Percentiles rank a stretch among this genome's conserved stretches.
These are phyloP conservation scores for Scytalidium lignicola DNA, from an alignment of 2,329 filamentous ascomycete species.

Conservation along the genomic window DNA sequence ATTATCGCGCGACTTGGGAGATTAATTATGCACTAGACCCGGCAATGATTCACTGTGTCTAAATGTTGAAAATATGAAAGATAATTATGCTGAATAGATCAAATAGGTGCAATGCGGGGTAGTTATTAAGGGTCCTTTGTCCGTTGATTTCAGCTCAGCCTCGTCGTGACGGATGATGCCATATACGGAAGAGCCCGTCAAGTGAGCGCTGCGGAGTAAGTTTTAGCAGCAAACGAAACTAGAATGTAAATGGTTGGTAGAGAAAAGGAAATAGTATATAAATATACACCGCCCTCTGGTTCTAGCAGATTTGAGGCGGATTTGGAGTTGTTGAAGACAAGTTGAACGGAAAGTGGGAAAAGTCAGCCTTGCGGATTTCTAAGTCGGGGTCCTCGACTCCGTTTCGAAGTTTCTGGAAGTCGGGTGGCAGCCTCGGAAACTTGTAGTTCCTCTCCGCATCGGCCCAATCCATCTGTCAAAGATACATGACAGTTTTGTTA, in stretches of 20 bases:
- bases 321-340: too few relatives aligned
- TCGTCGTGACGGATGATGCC: background rate
- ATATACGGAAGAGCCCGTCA: background rate
- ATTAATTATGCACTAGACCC: too few relatives aligned
- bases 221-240: too few relatives aligned
- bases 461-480: too few relatives aligned
- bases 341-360: background rate
- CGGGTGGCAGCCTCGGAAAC: background rate
- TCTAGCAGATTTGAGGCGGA: too few relatives aligned
- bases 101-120: background rate
- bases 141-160: background rate
- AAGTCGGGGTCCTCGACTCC: background rate
- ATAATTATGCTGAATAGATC: background rate
- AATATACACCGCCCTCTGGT: background rate
- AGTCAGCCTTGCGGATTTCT: background rate
- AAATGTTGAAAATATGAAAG: background rate
- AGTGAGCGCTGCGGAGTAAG: background rate
- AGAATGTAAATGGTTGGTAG: too few relatives aligned
- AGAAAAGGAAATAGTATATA: background rate
- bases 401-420: background rate
- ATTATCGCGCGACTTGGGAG: too few relatives aligned
- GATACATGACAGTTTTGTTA: too few relatives aligned
- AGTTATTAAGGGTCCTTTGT: background rate
- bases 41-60: too few relatives aligned
- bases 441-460: too few relatives aligned